Evolutionary conservation across 805 yeast genomes (phyloP), one percentile per base, ranked within the genome.

Genomic region (Saccharomycopsis sp.): DNA sequence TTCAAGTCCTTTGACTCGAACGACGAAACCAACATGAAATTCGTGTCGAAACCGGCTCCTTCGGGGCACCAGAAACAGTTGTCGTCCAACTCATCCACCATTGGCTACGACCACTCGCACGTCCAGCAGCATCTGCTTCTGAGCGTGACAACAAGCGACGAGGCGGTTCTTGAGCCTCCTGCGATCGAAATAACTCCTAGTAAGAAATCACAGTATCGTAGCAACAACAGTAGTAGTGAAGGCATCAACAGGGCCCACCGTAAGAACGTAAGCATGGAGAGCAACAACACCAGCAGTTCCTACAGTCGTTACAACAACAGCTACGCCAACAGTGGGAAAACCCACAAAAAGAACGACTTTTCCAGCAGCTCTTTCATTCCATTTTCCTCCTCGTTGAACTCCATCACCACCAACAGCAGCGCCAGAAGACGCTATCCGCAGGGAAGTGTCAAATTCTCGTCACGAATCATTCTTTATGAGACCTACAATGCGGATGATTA

Each of bases 401-500:
- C 55, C 17, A 19, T 53, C 34, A 44, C 52, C 42, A 44, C 52
- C 50, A 17, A 19, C 12, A 14, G 23, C 19, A 12, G 38, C 9
- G 23, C 22, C 34, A 47, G 29, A 47, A 34, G 41, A 25, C 23
- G 53, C 47, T 47, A 53, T 51, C 29, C 38, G 15, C 52, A 47
- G 41, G 52, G 22, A 47, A 47, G 17, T 47, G 89, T 86, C 9
- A 70, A 82, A 54, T 93, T 93, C 72, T 87, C 96, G 3, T 85
- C 96, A 0, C 78, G 90, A 64, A 89, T 94, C 58, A 80, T 89
- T 5, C 79, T 94, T 50, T 93, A 85, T 71, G 96, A 90, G 61
- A 93, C 97, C 0, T 90, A 87, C 70, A 80, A 85, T 59, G 84
- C 85, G 42, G 84, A 81, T 19, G 97, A 88, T 64, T 93, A 93